phyloP scores from a whole-genome alignment of 306 rosid genomes.

The Quercus berberidifolia region DNA sequence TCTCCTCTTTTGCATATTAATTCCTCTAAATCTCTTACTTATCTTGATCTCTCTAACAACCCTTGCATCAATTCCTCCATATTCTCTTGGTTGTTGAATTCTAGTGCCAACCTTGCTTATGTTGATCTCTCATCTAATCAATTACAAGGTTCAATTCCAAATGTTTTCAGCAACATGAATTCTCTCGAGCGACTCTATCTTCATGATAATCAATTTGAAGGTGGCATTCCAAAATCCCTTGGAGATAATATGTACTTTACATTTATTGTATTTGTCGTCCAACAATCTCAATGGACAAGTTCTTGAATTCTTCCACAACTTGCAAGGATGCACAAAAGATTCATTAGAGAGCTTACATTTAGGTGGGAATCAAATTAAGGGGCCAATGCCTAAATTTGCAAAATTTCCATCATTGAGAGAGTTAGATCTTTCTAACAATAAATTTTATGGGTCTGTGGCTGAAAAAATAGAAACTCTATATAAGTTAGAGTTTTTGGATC shows the following conservation, averaged over 20 bases:
- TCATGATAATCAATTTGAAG: conserved; percentile 3
- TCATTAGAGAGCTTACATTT: conserved; percentile 4
- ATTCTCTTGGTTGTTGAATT: conserved; percentile 7
- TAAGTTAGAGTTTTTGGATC: not conserved
- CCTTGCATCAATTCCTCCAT: not conserved
- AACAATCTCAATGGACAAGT: conserved; percentile 8
- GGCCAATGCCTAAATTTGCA: not conserved
- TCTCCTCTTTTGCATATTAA: not conserved
- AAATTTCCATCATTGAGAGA: no score
- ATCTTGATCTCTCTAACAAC: conserved; percentile 7
- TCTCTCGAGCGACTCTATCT: conserved; percentile 15
- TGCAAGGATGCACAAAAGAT: not conserved
- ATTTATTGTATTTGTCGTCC: not conserved
- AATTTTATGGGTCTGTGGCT: no score
- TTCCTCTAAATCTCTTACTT: not conserved
- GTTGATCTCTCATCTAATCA: not conserved
- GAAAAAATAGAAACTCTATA: conserved; percentile 11
- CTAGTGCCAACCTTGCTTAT: conserved; percentile 2
- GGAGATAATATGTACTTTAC: conserved; percentile 7
- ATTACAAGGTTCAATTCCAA: conserved; percentile 19
- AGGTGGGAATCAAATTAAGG: not conserved
- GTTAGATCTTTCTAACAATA: no score
- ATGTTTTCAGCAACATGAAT: conserved; percentile 15
- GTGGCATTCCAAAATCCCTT: conserved; percentile 17
- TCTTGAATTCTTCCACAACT: conserved; percentile 11